Evolutionary conservation across 1,139 yeast genomes (phyloP), one percentile per base, ranked within the genome.

Genomic region (Yamadazyma triangularis): DNA sequence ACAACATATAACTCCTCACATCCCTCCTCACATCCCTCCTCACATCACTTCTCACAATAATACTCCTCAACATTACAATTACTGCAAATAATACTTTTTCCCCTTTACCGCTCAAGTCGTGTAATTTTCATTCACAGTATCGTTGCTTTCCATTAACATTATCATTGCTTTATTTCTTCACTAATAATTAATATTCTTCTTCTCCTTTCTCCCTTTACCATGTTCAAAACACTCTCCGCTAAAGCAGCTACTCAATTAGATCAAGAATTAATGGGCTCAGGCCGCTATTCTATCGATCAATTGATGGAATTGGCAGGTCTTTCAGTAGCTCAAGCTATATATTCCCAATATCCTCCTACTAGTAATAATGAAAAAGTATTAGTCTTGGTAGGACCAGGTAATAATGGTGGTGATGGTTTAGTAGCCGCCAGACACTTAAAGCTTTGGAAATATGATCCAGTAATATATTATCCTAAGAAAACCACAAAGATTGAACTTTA

Each of bases 231-330:
- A 2, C 62, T 81, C 2, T 60, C 81, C 1, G 78, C 95, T 1
- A 71, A 73, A 35, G 62, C 79, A 0, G 97, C 97, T 0, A 80
- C 93, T 0, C 76, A 72, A 27, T 70, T 91, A 25, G 98, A 91
- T 50, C 70, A 71, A 38, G 95, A 88, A 48, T 70, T 91, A 42
- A 91, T 91, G 97, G 79, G 93, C 7, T 58, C 81, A 0, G 78
- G 78, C 2, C 86, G 91, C 3, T 91, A 83, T 60, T 83, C 96
- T 15, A 72, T 91, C 33, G 96, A 89, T 51, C 98, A 91, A 50
- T 61, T 91, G 52, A 89, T 91, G 98, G 98, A 91, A 58, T 65
- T 91, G 29, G 98, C 98, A 0, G 98, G 98, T 0, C 67, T 89
- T 19, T 78, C 96, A 2, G 96, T 89, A 8, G 96, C 98, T 4